phyloP scores from a whole-genome alignment of 2,329 filamentous ascomycete species.

The Thielaviopsis punctulata region DNA sequence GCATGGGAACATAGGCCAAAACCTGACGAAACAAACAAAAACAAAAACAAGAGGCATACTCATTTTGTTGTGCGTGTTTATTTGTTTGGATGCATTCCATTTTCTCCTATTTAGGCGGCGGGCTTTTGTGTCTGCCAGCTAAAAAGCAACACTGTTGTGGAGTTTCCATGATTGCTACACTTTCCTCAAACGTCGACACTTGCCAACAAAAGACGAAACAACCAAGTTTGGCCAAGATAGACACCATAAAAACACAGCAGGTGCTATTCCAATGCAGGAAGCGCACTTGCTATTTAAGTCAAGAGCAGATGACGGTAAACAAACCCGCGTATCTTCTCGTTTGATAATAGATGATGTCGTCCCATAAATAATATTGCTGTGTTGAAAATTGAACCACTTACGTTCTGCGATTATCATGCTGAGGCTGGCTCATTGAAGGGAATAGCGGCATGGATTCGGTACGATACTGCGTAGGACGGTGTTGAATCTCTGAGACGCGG shows the following conservation, averaged over 20 bases:
- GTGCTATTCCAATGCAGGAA: neutral
- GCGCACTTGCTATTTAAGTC: neutral
- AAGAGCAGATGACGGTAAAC: neutral
- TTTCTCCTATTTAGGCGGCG: neutral
- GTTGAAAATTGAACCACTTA: neutral
- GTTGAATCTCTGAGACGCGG: slow-evolving; percentile 7
- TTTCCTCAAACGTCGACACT: neutral
- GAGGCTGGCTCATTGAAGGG: neutral
- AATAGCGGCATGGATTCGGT: slow-evolving; percentile 10
- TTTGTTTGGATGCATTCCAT: neutral
- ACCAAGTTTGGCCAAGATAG: neutral
- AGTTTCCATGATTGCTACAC: neutral
- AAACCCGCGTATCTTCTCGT: neutral
- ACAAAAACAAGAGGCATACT: neutral
- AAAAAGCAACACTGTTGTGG: neutral
- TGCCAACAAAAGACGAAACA: neutral
- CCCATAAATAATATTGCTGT: neutral
- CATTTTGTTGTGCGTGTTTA: neutral
- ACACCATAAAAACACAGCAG: neutral
- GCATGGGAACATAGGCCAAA: neutral
- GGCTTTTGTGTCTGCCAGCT: neutral
- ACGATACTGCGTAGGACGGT: slow-evolving; percentile 7
- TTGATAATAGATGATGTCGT: neutral
- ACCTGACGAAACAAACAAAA: neutral
- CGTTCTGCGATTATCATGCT: slow-evolving; percentile 5